These are phyloP conservation scores for Penicillium antarcticum DNA, from an alignment of 495 filamentous ascomycete genomes.

Conservation along the genomic window DNA sequence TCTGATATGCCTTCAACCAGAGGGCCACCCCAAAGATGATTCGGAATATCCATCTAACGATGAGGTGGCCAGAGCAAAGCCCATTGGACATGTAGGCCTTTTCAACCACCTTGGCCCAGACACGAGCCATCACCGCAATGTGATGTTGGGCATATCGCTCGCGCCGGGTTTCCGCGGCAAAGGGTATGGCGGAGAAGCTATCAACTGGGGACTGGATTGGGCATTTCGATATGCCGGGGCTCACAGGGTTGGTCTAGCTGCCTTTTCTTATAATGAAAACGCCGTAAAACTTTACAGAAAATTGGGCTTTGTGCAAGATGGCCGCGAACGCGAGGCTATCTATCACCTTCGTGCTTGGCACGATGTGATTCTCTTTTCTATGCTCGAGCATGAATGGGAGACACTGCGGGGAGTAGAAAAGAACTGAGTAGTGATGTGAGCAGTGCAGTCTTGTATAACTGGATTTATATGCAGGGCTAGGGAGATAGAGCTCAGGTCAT, in stretches of 20 bases:
- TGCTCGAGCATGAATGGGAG: constrained; percentile 49
- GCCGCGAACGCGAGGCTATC: constrained; percentile 40
- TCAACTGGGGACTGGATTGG: constrained; percentile 49
- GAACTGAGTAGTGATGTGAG: background rate
- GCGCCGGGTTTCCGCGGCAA: constrained; percentile 32
- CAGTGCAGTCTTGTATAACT: no score
- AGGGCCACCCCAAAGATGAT: background rate
- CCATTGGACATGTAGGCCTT: background rate
- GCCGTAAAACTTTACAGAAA: constrained; percentile 42
- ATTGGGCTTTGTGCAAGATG: constrained; percentile 50
- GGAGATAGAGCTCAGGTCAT: no score
- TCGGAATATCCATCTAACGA: no score
- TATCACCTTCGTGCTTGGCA: constrained; percentile 42
- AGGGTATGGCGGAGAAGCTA: constrained; percentile 54
- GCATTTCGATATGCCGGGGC: constrained; percentile 42
- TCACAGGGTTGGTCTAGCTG: constrained; percentile 32
- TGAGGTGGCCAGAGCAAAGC: background rate
- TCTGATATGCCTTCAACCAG: constrained; percentile 1
- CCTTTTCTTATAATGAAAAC: constrained; percentile 41
- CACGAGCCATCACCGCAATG: constrained; percentile 36
- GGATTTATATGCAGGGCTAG: no score
- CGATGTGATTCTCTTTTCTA: constrained; percentile 37
- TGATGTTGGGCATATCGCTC: constrained; percentile 40
- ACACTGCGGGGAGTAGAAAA: background rate
- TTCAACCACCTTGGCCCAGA: background rate